Percentiles rank a stretch among this genome's conserved stretches.
Evolutionary conservation across 768 basidiomycete genomes (phyloP).

Genomic region (Daedaleopsis nitida): DNA sequence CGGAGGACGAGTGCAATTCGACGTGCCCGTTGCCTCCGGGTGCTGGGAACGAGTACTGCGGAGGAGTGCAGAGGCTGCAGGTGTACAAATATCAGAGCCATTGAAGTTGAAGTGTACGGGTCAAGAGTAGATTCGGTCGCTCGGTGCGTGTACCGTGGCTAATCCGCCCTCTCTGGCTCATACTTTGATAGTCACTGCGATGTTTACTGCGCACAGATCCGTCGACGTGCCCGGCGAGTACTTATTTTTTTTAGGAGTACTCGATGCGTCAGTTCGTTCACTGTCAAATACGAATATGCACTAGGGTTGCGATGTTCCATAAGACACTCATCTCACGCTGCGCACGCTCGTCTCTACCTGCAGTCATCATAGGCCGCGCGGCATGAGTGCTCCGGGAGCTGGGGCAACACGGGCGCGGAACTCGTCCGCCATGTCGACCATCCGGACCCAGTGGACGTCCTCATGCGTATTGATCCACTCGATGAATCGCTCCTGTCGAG

Average conservation of each 20-base stretch:
- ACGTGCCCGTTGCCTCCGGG: constrained; percentile 6
- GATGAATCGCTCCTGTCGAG: constrained; percentile 62
- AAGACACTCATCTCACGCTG: no score
- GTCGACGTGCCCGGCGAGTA: no score
- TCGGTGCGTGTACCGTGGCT: no score
- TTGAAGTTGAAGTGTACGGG: neutral
- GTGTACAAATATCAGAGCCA: constrained; percentile 4
- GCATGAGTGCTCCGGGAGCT: constrained; percentile 55
- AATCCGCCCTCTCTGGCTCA: no score
- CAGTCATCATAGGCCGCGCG: constrained; percentile 25
- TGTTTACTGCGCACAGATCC: no score
- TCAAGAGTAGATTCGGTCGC: neutral
- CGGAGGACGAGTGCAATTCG: neutral
- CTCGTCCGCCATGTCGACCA: constrained; percentile 67
- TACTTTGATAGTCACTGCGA: no score
- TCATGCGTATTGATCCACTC: constrained; percentile 74
- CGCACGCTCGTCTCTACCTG: no score
- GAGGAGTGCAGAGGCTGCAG: constrained; percentile 11
- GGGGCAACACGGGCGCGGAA: constrained; percentile 58
- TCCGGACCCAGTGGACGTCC: constrained; percentile 68
- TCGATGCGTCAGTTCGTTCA: no score
- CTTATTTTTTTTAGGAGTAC: no score
- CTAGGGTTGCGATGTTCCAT: no score
- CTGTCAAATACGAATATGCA: no score
- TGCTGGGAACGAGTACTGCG: constrained; percentile 15